A percentile compares a stretch with the other conserved stretches of the same genome.
These are phyloP conservation scores for Canariomyces notabilis DNA, from an alignment of 2,329 filamentous ascomycete genomes.

Conservation along the genomic window DNA sequence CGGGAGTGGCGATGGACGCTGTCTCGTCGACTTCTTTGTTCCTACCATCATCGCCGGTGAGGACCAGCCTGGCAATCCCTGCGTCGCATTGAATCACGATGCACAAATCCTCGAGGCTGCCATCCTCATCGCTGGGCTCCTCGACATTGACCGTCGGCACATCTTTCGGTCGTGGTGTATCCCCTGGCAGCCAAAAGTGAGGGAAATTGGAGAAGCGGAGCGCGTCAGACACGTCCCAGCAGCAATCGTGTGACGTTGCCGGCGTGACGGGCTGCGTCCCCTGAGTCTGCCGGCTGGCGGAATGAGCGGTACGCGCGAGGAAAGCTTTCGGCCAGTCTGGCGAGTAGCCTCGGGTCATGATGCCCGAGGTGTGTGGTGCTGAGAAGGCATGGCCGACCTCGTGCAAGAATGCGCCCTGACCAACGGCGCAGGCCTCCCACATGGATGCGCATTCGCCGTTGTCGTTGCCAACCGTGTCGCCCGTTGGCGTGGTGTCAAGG, in stretches of 20 bases:
- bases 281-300: neutral
- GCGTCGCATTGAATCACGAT: conserved; percentile 24
- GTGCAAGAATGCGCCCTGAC: conserved; percentile 67
- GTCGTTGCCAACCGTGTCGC: conserved; percentile 37
- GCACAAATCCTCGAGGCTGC: conserved; percentile 20
- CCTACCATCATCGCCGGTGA: conserved; percentile 11
- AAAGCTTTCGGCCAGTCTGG: conserved; percentile 41
- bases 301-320: conserved; percentile 30
- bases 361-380: conserved; percentile 61
- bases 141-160: neutral
- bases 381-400: conserved; percentile 68
- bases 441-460: conserved; percentile 39
- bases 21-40: neutral
- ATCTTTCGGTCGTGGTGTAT: conserved; percentile 34
- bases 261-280: neutral
- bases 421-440: conserved; percentile 42
- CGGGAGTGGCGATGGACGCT: neutral
- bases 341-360: conserved; percentile 51
- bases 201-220: conserved; percentile 64
- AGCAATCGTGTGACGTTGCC: conserved; percentile 54
- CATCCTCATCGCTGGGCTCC: conserved; percentile 3
- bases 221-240: conserved; percentile 63
- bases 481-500: conserved; percentile 26
- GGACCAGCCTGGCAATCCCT: conserved; percentile 18
- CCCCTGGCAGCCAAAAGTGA: conserved; percentile 62